Conservation (phyloP, 164 flowering plant species). For the Malania oleifera region DNA sequence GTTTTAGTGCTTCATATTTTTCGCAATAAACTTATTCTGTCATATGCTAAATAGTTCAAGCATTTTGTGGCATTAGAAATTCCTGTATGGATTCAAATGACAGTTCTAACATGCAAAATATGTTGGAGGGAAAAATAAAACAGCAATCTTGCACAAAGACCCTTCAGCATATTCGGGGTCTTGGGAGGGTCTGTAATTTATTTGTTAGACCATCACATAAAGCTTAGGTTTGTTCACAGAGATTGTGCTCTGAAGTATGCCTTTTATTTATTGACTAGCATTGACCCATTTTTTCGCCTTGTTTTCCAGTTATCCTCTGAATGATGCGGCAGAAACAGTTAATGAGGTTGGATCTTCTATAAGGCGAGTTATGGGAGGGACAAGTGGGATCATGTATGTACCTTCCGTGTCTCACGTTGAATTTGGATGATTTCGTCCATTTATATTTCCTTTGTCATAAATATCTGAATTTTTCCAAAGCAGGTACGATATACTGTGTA, state of each 20-base stretch:
- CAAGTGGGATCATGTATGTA: slow-evolving; percentile 86
- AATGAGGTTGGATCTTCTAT: slow-evolving; percentile 78
- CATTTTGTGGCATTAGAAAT: too few species aligned
- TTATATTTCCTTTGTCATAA: not conserved
- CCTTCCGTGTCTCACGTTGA: not conserved
- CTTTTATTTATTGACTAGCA: not conserved
- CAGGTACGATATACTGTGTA: slow-evolving; percentile 80
- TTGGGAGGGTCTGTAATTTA: too few species aligned
- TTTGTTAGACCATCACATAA: too few species aligned
- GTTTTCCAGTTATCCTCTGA: slow-evolving; percentile 76
- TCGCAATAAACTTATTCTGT: too few species aligned
- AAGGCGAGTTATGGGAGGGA: slow-evolving; percentile 93
- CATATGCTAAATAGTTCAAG: too few species aligned
- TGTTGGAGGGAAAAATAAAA: too few species aligned
- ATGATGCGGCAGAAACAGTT: slow-evolving; percentile 88
- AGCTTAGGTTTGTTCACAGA: not conserved
- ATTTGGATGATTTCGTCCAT: slow-evolving; percentile 5
- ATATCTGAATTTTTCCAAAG: slow-evolving; percentile 4
- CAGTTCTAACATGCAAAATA: too few species aligned
- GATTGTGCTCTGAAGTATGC: slow-evolving; percentile 1
- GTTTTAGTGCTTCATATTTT: too few species aligned
- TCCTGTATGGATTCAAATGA: too few species aligned
- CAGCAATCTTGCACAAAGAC: too few species aligned
- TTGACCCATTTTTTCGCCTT: not conserved
- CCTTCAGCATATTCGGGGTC: too few species aligned